Conservation (phyloP, 2,329 filamentous ascomycete genomes). For the Bipolaris bicolor region DNA sequence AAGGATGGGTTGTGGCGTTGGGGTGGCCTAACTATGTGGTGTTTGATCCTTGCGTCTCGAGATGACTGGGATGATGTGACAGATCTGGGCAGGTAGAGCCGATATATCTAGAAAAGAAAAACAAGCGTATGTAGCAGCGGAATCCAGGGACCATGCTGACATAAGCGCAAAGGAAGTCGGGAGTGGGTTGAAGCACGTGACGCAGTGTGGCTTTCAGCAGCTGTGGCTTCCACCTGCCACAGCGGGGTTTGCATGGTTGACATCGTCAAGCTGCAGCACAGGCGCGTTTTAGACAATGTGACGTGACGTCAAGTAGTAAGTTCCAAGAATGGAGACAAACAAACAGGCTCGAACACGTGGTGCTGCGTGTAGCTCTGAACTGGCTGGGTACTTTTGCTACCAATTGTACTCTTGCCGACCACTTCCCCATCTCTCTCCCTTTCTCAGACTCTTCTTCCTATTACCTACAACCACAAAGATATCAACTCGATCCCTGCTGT, state of each 20-base stretch:
- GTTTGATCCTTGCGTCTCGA: background rate
- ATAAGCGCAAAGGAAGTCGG: background rate
- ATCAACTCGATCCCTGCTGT: background rate
- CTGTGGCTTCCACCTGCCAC: slow-evolving; percentile 9
- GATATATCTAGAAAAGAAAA: background rate
- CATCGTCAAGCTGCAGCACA: background rate
- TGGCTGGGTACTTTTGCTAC: background rate
- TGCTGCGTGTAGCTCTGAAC: background rate
- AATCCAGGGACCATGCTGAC: background rate
- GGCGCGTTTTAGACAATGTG: background rate
- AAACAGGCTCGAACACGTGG: slow-evolving; percentile 7
- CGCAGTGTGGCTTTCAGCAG: background rate
- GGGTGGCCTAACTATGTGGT: background rate
- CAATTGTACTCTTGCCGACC: background rate
- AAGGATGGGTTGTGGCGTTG: slow-evolving; percentile 1
- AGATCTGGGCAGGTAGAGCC: background rate
- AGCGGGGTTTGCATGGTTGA: slow-evolving; percentile 1
- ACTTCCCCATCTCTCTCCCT: background rate
- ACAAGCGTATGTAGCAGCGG: too few relatives aligned
- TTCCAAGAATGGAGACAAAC: slow-evolving; percentile 2
- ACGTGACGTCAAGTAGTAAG: slow-evolving; percentile 3
- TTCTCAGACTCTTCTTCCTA: background rate
- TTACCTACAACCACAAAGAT: background rate
- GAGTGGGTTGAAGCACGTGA: background rate
- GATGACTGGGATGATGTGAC: background rate